phyloP scores from a whole-genome alignment of 2,329 filamentous ascomycete species.

The Botrytis sinoallii region DNA sequence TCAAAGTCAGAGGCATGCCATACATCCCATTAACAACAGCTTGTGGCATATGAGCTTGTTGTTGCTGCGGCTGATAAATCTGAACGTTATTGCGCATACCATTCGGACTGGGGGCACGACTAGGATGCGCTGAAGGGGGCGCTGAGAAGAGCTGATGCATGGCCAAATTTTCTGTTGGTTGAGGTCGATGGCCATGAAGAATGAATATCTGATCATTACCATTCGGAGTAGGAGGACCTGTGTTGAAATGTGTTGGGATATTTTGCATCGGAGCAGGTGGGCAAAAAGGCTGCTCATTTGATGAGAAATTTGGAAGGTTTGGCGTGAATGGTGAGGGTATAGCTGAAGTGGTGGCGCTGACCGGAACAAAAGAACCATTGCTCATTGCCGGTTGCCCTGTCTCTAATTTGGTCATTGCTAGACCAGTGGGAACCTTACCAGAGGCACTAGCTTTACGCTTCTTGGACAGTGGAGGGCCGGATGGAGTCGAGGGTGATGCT shows the following conservation, averaged over 20 bases:
- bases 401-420: slow-evolving; percentile 82
- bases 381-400: slow-evolving; percentile 43
- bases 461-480: slow-evolving; percentile 69
- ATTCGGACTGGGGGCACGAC: slow-evolving; percentile 73
- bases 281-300: slow-evolving; percentile 37
- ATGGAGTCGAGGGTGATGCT: slow-evolving; percentile 60
- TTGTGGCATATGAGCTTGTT: slow-evolving; percentile 46
- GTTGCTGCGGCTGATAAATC: slow-evolving; percentile 43
- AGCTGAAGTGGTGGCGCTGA: slow-evolving; percentile 39
- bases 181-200: slow-evolving; percentile 54
- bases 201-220: slow-evolving; percentile 60
- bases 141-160: slow-evolving; percentile 68
- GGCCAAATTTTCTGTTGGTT: slow-evolving; percentile 63
- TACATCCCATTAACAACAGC: slow-evolving; percentile 50
- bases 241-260: slow-evolving; percentile 47
- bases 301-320: slow-evolving; percentile 44
- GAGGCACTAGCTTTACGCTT: slow-evolving; percentile 76
- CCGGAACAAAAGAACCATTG: slow-evolving; percentile 38
- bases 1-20: slow-evolving; percentile 48
- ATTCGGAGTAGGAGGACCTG: slow-evolving; percentile 64
- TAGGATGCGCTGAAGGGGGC: slow-evolving; percentile 68
- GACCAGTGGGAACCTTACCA: slow-evolving; percentile 64
- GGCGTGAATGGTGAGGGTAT: slow-evolving; percentile 55
- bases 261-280: slow-evolving; percentile 27
- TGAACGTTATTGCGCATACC: slow-evolving; percentile 48